Base-by-base conservation (phyloP, 352 stramenopile genomes). In the Phytophthora palmivora region DNA sequence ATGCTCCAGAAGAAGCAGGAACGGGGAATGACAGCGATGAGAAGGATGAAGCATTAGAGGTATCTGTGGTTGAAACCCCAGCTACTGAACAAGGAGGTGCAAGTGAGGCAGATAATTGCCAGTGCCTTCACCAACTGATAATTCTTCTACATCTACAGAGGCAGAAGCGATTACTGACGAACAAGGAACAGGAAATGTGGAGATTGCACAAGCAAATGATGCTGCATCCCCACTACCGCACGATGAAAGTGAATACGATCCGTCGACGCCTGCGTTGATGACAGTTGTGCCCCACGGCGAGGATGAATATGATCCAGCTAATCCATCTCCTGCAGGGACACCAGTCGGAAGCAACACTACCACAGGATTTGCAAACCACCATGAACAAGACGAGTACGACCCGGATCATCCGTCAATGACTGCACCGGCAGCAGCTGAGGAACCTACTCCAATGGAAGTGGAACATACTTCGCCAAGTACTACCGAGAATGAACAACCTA, bases 281-380 rank as follows among this genome's bases (percentile, higher is more conserved):
- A 41, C 43, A 14, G 32, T 30, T 36, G 58, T 72, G 10, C 64
- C 53, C 10, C 74, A 82, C 32, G 63, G 60, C 5, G 63, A 76
- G 1, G 70, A 74, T 45, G 74, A 82, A 42, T 82, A 82, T 43
- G 74, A 83, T 32, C 71, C 74, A 8, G 68, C 64, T 15, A 56
- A 75, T 15, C 67, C 72, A 36, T 72, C 68, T 55, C 41, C 62
- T 16, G 26, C 33, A 14, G 66, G 45, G 33, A 67, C 66, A 3
- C 60, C 60, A 28, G 42, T 66, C 9, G 53, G 26, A 49, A 56
- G 38, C 14, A 55, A 44, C 30, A 41, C 14, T n/a, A 19, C 36
- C 30, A 11, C 19, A 32, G 45, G 15, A 19, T 57, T 51, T 52
- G 18, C 1, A 42, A 42, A 36, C 10, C 55, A 62, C 19, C 39